phyloP scores from a whole-genome alignment of 2,329 filamentous ascomycete genomes.

The Ophiostoma piceae region DNA sequence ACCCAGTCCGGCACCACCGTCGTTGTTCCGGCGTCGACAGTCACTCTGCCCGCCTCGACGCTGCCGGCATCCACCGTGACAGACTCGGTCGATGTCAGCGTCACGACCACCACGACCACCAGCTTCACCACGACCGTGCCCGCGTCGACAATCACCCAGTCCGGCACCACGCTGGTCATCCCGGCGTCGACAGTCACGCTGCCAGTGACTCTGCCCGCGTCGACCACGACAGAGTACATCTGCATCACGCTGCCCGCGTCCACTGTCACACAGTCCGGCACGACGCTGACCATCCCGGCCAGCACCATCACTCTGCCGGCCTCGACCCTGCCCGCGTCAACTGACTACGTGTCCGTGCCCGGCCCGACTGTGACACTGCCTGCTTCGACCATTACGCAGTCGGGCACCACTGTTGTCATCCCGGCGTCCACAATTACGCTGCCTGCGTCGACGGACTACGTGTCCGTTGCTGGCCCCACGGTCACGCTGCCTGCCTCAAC shows the following conservation, averaged over 20 bases:
- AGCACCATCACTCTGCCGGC: constrained; percentile 23
- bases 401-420: constrained; percentile 17
- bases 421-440: constrained; percentile 24
- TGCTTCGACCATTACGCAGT: neutral
- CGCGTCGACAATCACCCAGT: constrained; percentile 17
- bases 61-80: too few species aligned
- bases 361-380: neutral
- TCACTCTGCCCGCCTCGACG: constrained; percentile 4
- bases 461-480: constrained; percentile 14
- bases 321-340: neutral
- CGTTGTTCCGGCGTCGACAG: constrained; percentile 24
- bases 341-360: neutral
- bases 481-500: constrained; percentile 23
- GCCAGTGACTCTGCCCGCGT: neutral
- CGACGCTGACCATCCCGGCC: constrained; percentile 4
- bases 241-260: constrained; percentile 3
- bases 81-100: too few species aligned
- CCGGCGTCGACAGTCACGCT: constrained; percentile 19
- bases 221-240: neutral
- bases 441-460: constrained; percentile 18
- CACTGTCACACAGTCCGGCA: constrained; percentile 18
- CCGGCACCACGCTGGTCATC: neutral
- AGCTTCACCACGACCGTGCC: neutral
- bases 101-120: neutral
- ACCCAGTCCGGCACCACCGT: constrained; percentile 12